These are phyloP conservation scores for Trichoderma simmonsii DNA, from an alignment of 2,329 filamentous ascomycete species.

Conservation along the genomic window DNA sequence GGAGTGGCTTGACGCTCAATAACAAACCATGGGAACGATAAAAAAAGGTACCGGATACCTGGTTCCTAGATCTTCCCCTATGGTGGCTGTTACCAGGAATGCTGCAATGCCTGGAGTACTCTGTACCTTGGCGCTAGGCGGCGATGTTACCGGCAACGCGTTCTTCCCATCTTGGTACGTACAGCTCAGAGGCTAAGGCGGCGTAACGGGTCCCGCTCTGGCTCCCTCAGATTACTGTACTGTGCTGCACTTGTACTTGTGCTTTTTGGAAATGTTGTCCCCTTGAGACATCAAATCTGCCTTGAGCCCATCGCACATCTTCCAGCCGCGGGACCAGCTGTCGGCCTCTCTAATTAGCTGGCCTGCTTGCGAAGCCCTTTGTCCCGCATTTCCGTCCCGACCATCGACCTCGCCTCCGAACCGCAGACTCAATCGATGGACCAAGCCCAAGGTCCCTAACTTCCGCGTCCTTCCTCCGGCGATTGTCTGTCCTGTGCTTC, in stretches of 20 bases:
- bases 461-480: conserved; percentile 15
- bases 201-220: conserved; percentile 16
- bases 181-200: conserved; percentile 1
- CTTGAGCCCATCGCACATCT: background rate
- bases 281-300: conserved; percentile 14
- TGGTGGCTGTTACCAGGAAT: background rate
- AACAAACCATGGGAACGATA: background rate
- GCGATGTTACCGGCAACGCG: background rate
- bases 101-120: background rate
- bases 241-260: background rate
- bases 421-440: conserved; percentile 19
- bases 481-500: conserved; percentile 16
- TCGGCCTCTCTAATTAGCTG: background rate
- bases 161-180: background rate
- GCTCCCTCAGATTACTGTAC: background rate
- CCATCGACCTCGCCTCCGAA: background rate
- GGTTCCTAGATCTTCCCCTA: background rate
- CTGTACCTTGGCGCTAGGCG: background rate
- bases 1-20: conserved; percentile 7
- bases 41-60: conserved; percentile 4
- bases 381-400: background rate
- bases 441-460: conserved; percentile 14
- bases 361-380: background rate
- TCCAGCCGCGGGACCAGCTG: conserved; percentile 5
- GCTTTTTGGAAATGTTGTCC: conserved; percentile 20